Base-by-base conservation (phyloP, 805 yeast genomes). In the Pichia paraexigua region DNA sequence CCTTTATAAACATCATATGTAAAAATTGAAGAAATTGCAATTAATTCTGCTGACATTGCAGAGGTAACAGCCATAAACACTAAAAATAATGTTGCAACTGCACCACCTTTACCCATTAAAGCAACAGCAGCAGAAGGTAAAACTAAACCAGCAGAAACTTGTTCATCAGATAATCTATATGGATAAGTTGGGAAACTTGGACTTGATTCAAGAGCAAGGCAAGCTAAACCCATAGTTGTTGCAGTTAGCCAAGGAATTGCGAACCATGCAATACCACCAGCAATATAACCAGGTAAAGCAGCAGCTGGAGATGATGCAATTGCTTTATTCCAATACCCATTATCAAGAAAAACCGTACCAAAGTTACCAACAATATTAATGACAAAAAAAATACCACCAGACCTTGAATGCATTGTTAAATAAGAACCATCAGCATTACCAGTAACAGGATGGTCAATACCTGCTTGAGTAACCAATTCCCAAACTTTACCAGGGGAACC, bases 1-100 rank as follows among this genome's bases (percentile, higher is more conserved):
- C 82, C 77, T 69, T 87, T 80, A 79, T 85, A 90, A 55, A 90
- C 74, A 69, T 90, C 97, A 60, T 87, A 90, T 43, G 96, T 86
- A 72, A 82, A 78, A 54, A 90, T 80, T 2, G 96, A 84, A 4
- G 95, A 85, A 20, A 87, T 91, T 2, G 96, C 85, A 63, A 90
- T 87, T 61, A 90, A 78, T 68, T 90, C 96, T 40, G 96, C 92
- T 32, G 95, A 86, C 78, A 87, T 80, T 25, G 97, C 96, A 46
- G 95, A 85, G 0, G 97, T 90, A 43, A 86, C 92, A 25, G 97
- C 96, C 91, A 88, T 86, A 68, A 90, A 90, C 12, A 89, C 79
- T 73, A 90, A 70, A 35, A 90, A 66, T 56, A 90, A 74, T 11
- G 90, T 77, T 37, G 91, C 91, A 46, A 80, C 91, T 5, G 95